phyloP scores from a whole-genome alignment of 2,329 filamentous ascomycete species.

The Aspergillus fumigatus region DNA sequence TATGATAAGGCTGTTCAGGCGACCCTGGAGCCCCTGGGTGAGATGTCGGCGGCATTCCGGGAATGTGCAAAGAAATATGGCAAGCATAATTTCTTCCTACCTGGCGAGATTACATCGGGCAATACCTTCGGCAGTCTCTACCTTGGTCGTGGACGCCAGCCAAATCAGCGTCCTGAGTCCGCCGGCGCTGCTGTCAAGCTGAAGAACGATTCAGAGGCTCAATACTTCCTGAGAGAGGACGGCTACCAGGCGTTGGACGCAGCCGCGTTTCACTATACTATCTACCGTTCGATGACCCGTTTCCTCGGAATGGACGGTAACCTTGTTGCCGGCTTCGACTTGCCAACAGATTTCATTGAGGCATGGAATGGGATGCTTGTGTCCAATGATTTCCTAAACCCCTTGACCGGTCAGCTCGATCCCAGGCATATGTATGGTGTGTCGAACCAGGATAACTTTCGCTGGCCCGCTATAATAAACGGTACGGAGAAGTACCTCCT shows the following conservation, averaged over 20 bases:
- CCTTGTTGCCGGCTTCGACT: slow-evolving; percentile 48
- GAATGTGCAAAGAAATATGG: slow-evolving; percentile 52
- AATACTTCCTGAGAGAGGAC: slow-evolving; percentile 48
- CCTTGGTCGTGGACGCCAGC: slow-evolving; percentile 57
- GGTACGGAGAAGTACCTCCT: slow-evolving; percentile 54
- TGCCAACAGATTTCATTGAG: slow-evolving; percentile 49
- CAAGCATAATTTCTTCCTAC: slow-evolving; percentile 60
- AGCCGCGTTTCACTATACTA: slow-evolving; percentile 58
- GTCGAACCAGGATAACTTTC: slow-evolving; percentile 61
- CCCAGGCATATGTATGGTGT: slow-evolving; percentile 60
- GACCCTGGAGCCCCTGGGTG: slow-evolving; percentile 56
- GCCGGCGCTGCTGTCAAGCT: slow-evolving; percentile 47
- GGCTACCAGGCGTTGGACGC: slow-evolving; percentile 53
- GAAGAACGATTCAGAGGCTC: slow-evolving; percentile 38
- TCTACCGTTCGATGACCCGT: slow-evolving; percentile 55
- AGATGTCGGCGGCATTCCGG: slow-evolving; percentile 53
- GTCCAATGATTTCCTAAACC: slow-evolving; percentile 57
- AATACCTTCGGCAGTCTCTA: slow-evolving; percentile 58
- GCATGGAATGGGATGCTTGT: slow-evolving; percentile 53
- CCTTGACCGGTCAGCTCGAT: slow-evolving; percentile 56
- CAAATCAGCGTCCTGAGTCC: slow-evolving; percentile 44
- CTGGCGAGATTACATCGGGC: slow-evolving; percentile 59
- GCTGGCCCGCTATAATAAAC: slow-evolving; percentile 57
- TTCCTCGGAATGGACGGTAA: slow-evolving; percentile 58
- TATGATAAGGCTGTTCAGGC: slow-evolving; percentile 63